phyloP scores from a whole-genome alignment of 2,329 filamentous ascomycete genomes.

The Alternaria arbusti region DNA sequence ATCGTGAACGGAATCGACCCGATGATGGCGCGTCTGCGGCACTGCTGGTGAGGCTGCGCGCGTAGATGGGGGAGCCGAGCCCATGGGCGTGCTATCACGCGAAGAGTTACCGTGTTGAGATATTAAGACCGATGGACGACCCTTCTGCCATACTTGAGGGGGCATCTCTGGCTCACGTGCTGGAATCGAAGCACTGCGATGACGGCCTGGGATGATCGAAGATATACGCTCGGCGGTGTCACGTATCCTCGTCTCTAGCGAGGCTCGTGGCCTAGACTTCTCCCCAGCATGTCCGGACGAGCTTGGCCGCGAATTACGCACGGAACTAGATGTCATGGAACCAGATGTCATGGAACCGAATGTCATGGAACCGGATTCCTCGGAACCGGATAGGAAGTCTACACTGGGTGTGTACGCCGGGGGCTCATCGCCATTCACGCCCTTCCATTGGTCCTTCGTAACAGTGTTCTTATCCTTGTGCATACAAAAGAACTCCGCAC shows the following conservation, averaged over 20 bases:
- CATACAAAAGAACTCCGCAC: slow-evolving; percentile 18
- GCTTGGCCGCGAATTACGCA: neutral
- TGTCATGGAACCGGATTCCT: neutral
- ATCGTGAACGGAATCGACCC: neutral
- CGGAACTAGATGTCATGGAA: no score
- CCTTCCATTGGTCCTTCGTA: slow-evolving; percentile 19
- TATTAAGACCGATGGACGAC: slow-evolving; percentile 17
- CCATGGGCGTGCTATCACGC: slow-evolving; percentile 21
- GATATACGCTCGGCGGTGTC: neutral
- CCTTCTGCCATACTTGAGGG: slow-evolving; percentile 16
- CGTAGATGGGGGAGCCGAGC: neutral
- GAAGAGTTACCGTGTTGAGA: neutral
- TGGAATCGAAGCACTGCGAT: neutral
- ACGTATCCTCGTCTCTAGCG: neutral
- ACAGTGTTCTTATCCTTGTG: slow-evolving; percentile 1
- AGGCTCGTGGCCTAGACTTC: neutral
- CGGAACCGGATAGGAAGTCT: neutral
- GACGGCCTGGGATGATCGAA: neutral
- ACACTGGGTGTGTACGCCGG: neutral
- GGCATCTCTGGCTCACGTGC: slow-evolving; percentile 15
- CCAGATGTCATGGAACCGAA: neutral
- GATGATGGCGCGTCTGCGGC: neutral
- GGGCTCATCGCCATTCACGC: neutral
- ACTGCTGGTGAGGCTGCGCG: neutral
- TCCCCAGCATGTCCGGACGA: neutral